These are phyloP conservation scores for Sarocladium brachiariae DNA, from an alignment of 2,329 filamentous ascomycete species.

Conservation along the genomic window DNA sequence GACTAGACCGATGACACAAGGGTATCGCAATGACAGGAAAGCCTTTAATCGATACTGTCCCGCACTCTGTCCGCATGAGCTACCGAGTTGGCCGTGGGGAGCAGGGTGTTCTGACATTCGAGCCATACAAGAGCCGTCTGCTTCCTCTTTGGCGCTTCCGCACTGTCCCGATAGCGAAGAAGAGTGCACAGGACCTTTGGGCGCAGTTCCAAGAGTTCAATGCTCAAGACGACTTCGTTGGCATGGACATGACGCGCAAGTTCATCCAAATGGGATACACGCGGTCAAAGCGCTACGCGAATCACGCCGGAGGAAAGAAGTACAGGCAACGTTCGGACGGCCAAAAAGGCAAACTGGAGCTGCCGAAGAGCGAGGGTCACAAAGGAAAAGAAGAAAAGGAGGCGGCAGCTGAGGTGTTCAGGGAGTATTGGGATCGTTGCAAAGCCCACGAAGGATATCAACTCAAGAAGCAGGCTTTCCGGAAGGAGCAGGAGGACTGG, in stretches of 20 bases:
- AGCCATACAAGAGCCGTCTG: slow-evolving; percentile 55
- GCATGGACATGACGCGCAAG: slow-evolving; percentile 58
- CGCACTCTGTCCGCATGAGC: slow-evolving; percentile 14
- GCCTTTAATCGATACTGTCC: slow-evolving; percentile 4
- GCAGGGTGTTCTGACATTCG: slow-evolving; percentile 53
- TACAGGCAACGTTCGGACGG: slow-evolving; percentile 26
- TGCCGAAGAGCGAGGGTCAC: slow-evolving; percentile 14
- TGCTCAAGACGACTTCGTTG: slow-evolving; percentile 48
- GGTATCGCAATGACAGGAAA: neutral
- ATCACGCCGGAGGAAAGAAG: slow-evolving; percentile 48
- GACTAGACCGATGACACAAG: no score
- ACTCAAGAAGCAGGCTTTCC: slow-evolving; percentile 14
- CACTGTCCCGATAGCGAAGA: slow-evolving; percentile 17
- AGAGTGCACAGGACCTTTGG: slow-evolving; percentile 42
- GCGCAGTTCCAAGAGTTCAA: slow-evolving; percentile 45
- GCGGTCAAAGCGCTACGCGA: slow-evolving; percentile 51
- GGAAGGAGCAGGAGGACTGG: slow-evolving; percentile 14
- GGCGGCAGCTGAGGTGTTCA: slow-evolving; percentile 16
- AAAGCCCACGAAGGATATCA: slow-evolving; percentile 18
- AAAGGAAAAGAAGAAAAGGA: slow-evolving; percentile 16
- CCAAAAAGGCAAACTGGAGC: slow-evolving; percentile 6
- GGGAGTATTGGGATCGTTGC: slow-evolving; percentile 16
- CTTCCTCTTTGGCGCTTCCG: slow-evolving; percentile 54
- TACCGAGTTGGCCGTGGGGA: slow-evolving; percentile 56
- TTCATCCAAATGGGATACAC: slow-evolving; percentile 64